Conservation (phyloP, 148 eudicot genomes). For the Vaccinium myrtillus region DNA sequence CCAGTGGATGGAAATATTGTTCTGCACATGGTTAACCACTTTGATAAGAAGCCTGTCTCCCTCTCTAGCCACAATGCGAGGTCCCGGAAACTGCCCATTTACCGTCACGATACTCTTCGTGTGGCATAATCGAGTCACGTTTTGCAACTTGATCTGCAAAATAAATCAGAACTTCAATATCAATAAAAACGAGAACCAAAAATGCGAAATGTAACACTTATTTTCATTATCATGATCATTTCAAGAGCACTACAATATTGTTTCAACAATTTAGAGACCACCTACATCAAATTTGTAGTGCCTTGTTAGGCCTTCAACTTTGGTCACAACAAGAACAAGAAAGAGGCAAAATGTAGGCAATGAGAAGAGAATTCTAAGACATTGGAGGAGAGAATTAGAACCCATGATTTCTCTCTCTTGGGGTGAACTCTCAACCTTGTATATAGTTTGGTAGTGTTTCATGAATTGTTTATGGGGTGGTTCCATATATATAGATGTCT, state of each 20-base stretch:
- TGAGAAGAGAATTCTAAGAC: not conserved
- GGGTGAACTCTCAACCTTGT: not conserved
- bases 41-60: constrained; percentile 43
- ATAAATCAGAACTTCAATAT: not conserved
- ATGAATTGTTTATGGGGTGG: not conserved
- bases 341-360: constrained; percentile 10
- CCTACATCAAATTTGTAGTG: constrained; percentile 40
- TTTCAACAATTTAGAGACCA: not conserved
- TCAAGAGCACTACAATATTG: not conserved
- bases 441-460: constrained; percentile 11
- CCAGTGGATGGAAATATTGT: constrained; percentile 59
- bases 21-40: constrained; percentile 45
- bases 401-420: not conserved
- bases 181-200: not conserved
- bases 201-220: not conserved
- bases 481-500: constrained; percentile 14
- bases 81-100: constrained; percentile 55
- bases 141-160: constrained; percentile 36
- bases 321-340: constrained; percentile 6
- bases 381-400: not conserved
- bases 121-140: constrained; percentile 52
- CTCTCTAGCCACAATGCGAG: constrained; percentile 47
- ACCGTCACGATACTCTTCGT: constrained; percentile 53
- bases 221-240: not conserved
- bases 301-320: constrained; percentile 21